Percentiles rank a stretch among this genome's conserved stretches.
Conservation (phyloP, 31 red algal genomes). For the Asparagopsis taxiformis region DNA sequence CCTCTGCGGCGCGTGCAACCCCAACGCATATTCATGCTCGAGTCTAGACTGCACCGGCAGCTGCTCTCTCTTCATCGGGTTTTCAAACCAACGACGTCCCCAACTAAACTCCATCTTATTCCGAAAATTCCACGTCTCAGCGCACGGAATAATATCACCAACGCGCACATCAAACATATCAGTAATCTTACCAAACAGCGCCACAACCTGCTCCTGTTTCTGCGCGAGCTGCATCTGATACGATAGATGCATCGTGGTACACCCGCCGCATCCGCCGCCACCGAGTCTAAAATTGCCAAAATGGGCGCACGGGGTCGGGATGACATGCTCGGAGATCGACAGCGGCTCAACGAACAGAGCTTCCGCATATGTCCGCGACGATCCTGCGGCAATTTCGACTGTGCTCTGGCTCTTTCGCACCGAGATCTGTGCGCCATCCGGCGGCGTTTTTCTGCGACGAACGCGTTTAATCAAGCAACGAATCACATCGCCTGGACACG, state of each 20-base stretch:
- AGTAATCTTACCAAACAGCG: conserved; percentile 43
- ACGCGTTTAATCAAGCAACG: conserved; percentile 29
- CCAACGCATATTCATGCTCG: conserved; percentile 70
- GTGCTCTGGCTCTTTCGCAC: too few species aligned
- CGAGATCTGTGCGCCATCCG: background rate
- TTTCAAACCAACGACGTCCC: conserved; percentile 57
- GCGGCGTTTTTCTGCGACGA: conserved; percentile 6
- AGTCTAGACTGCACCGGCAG: background rate
- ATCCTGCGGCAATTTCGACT: too few species aligned
- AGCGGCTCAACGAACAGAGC: conserved; percentile 62
- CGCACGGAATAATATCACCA: conserved; percentile 27
- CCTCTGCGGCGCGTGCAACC: conserved; percentile 79
- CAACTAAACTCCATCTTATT: conserved; percentile 99
- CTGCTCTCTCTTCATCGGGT: background rate
- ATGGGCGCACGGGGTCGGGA: conserved; percentile 71
- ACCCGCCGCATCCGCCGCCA: conserved; percentile 89
- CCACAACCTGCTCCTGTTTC: conserved; percentile 67
- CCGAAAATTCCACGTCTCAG: conserved; percentile 56
- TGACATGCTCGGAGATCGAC: conserved; percentile 13
- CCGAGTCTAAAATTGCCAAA: conserved; percentile 65
- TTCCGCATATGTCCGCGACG: conserved; percentile 74
- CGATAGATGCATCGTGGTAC: conserved; percentile 72
- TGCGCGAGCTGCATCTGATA: conserved; percentile 77
- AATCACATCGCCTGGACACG: conserved; percentile 48
- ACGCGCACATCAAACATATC: conserved; percentile 11